Evolutionary conservation across 805 yeast species (phyloP), one percentile per base, ranked within the genome.

Genomic region (Clavispora asparagi): DNA sequence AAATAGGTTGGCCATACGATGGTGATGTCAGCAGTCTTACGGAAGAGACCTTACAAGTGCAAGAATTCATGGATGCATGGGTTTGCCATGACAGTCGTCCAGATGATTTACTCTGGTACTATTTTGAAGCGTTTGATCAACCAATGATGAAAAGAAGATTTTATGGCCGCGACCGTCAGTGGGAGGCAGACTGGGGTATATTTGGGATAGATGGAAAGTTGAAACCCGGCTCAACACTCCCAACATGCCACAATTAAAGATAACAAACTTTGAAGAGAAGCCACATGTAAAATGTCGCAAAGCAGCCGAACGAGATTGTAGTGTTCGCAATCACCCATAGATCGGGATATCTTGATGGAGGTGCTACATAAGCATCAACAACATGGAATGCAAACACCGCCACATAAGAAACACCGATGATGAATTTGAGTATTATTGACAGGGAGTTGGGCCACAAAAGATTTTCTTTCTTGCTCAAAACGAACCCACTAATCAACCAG

Each of bases 221-320:
- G 38, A 44, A 44, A 33, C 40, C 38, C 9, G 16, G 16, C 2
- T 7, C 27, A 14, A 13, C 27, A 7, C 8, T 33, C 16, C 33
- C 35, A 29, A 9, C 13, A 6, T 42, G 35, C 25, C 28, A 37
- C 9, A 12, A 11, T 25, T 39, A 46, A 30, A 55, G 51, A 10
- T 46, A 32, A 44, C 59, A 65, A 17, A 66, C 59, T 38, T 57
- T 83, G 64, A 75, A 82, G 56, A 84, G 73, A 32, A 78, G 76
- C 96, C 97, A 94, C n/a, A 89, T 51, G 82, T 90, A 91, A 56
- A 87, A 87, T 40, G 85, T 58, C 0, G 67, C 61, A 56, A 91
- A 92, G 48, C 90, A 87, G 0, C 78, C 85, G 59, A 88, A 90
- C 0, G 94, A 85, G 3, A 90, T 58, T 0, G 83, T 57, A 37